phyloP scores from a whole-genome alignment of 768 basidiomycete species.

The Pisolithus orientalis region DNA sequence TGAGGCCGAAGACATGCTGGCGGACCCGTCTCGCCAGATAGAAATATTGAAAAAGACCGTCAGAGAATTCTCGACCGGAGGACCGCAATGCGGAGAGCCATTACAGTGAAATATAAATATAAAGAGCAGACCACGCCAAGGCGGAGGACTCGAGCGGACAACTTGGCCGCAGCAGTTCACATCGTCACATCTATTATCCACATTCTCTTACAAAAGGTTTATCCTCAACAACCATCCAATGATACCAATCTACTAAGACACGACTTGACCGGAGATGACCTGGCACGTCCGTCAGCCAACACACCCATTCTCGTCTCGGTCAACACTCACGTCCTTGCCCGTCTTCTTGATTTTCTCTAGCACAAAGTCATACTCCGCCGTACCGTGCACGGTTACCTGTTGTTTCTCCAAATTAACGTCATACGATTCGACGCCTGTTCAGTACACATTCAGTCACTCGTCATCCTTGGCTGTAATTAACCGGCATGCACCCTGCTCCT shows the following conservation, averaged over 20 bases:
- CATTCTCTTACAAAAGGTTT: too few relatives aligned
- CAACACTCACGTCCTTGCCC: conserved; percentile 67
- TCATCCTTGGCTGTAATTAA: not conserved
- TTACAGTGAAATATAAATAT: too few relatives aligned
- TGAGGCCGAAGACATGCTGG: conserved; percentile 3
- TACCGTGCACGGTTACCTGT: conserved; percentile 62
- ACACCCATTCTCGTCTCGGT: not conserved
- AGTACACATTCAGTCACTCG: conserved; percentile 4
- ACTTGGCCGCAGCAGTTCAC: too few relatives aligned
- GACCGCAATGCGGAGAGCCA: too few relatives aligned
- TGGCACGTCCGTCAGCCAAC: conserved; percentile 7
- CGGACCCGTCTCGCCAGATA: not conserved
- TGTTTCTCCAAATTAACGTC: conserved; percentile 62
- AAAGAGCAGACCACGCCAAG: too few relatives aligned
- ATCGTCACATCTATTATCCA: too few relatives aligned
- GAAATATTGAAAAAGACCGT: not conserved
- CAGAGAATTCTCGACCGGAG: not conserved
- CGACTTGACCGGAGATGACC: conserved; percentile 42
- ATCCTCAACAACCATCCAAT: too few relatives aligned
- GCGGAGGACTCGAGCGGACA: too few relatives aligned
- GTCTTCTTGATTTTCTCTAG: conserved; percentile 82
- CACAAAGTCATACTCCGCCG: conserved; percentile 56
- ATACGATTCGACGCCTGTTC: conserved; percentile 29
- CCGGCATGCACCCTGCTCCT: conserved; percentile 36
- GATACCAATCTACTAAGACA: too few relatives aligned